Base-by-base conservation (phyloP, 2,329 filamentous ascomycete genomes). In the Hypoxylon sp. region DNA sequence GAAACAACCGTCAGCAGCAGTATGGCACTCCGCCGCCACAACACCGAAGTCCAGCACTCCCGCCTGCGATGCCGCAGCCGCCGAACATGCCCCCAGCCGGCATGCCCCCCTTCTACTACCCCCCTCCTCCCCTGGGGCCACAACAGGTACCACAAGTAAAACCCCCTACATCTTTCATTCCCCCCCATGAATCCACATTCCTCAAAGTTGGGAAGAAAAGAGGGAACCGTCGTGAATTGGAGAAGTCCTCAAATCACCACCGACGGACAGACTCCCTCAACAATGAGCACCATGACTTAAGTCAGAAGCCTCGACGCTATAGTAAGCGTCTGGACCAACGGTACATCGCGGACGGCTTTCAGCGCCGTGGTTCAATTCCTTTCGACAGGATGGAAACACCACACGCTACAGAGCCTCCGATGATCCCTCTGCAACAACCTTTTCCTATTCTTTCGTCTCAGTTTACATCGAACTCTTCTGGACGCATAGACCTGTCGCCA, bases 51-150 rank as follows among this genome's bases (percentile, higher is more conserved):
- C 81, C 77, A 74, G 82, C 81, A 60, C 83, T 87, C 78, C 81
- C 77, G 82, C 86, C 70, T 91, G 91, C 83, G 88, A 92, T 69
- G 89, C 90, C 73, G 72, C 91, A 64, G 87, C 91, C 31, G 2
- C 90, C 92, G 69, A 89, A 91, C 82, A 90, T 90, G 90, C 87
- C 78, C 63, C 83, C 85, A 46, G 87, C 86, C 54, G 85, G 85
- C 71, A 87, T 88, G 77, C 86, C 87, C 47, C 86, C 87, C 70
- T 92, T 90, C 82, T 88, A 88, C 72, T 88, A 87, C 67, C 83
- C 83, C 73, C 84, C 84, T 58, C 85, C 87, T 75, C 85, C 84
- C 52, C 86, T 87, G 79, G 90, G 88, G 77, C 84, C 81, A 72
- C 86, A 84, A 72, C 85, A 85, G 73, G 84, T 86, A 79, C 89